Base-by-base conservation (phyloP, 2,329 filamentous ascomycete species). In the Trichothecium sympodiale region DNA sequence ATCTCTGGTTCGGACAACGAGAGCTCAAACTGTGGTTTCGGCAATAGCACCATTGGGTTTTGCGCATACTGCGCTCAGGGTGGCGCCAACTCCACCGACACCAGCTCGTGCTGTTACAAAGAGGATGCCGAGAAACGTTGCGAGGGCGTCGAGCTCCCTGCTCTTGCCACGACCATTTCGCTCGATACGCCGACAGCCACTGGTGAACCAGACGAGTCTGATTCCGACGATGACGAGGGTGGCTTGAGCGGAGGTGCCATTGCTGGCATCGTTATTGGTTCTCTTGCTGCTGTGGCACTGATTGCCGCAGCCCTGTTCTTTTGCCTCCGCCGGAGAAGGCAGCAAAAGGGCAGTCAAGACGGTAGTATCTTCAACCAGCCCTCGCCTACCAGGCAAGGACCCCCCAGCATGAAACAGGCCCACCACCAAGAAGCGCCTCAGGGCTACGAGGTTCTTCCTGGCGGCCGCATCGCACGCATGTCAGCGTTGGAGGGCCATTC, bases 381-480 rank as follows among this genome's bases (percentile, higher is more conserved):
- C 7, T 82, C 84, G 2, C 88, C 83, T 1, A 65, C 71, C n/a
- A 62, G 75, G 39, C 67, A 64, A 46, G 67, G 65, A 1, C 59
- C 61, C 1, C 45, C 55, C 7, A 60, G 57, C 7, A 65, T 68
- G 42, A 46, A 49, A 25, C 52, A 52, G 36, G 46, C 47, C 28
- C 51, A 42, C 32, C 44, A 31, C 34, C 34, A 37, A 16, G 42
- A 43, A 4, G 51, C 59, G 2, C 60, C 66, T 3, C 61, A 65
- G 44, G 79, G 75, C 29, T 83, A 84, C 44, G 81, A 86, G 47
- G 73, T 87, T 13, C 69, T 93, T 9, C 84, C 87, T 5, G 88
- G 87, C 30, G 87, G 86, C 20, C 80, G 91, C 42, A 91, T 98
- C 40, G 85, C 91, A 28, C 80, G 91, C 38, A 96, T 98, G 91